Conservation (phyloP, 306 rosid species). For the peach (Prunus persica) region DNA sequence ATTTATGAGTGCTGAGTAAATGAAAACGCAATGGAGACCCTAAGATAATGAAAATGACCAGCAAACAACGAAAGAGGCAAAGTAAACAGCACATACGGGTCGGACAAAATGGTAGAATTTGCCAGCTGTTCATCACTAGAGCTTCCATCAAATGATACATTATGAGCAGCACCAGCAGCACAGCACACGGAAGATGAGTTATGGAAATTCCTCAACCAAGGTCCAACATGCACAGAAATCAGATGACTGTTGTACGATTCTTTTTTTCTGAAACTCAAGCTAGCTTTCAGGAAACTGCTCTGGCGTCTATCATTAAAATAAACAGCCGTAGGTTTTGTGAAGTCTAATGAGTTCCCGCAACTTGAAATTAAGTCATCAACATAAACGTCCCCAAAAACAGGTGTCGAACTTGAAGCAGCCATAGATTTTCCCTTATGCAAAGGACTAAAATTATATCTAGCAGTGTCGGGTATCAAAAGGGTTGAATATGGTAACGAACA, state of each 20-base stretch:
- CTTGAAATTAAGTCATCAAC: slow-evolving; percentile 51
- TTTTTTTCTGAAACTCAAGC: slow-evolving; percentile 52
- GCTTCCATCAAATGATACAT: slow-evolving; percentile 53
- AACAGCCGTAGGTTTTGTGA: slow-evolving; percentile 48
- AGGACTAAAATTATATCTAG: slow-evolving; percentile 17
- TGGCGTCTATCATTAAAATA: slow-evolving; percentile 42
- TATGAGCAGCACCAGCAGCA: slow-evolving; percentile 57
- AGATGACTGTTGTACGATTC: slow-evolving; percentile 33
- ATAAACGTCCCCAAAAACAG: slow-evolving; percentile 60
- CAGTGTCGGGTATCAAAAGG: slow-evolving; percentile 20
- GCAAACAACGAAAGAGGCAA: not conserved
- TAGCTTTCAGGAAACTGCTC: slow-evolving; percentile 37
- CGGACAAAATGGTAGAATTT: slow-evolving; percentile 38
- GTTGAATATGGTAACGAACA: slow-evolving; percentile 37
- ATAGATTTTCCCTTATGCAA: slow-evolving; percentile 33
- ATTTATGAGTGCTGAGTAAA: not conserved
- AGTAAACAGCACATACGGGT: slow-evolving; percentile 42
- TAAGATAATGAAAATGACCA: not conserved
- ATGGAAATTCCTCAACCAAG: slow-evolving; percentile 37
- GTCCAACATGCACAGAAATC: slow-evolving; percentile 34
- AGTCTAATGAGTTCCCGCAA: slow-evolving; percentile 38
- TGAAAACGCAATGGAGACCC: not conserved
- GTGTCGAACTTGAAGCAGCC: slow-evolving; percentile 67
- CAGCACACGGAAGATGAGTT: slow-evolving; percentile 34
- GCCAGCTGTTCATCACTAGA: slow-evolving; percentile 44